phyloP scores from a whole-genome alignment of 164 flowering plant genomes.

The Euptelea pleiosperma region DNA sequence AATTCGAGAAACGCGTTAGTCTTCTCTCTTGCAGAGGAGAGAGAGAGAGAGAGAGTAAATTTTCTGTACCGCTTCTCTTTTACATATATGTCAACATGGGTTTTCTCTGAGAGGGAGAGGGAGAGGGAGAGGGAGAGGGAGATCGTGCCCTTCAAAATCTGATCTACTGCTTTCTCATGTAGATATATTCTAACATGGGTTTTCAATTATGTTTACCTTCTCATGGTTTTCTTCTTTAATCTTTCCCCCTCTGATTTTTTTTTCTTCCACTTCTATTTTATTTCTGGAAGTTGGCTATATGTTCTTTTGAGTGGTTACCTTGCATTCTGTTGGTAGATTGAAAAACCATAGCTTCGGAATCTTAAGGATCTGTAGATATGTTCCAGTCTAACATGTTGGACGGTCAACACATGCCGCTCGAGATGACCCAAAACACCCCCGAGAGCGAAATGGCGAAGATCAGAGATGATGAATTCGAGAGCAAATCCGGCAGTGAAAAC shows the following conservation, averaged over 20 bases:
- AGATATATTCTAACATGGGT: not conserved
- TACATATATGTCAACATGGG: too few species aligned
- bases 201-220: not conserved
- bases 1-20: slow-evolving; percentile 19
- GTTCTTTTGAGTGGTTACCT: slow-evolving; percentile 10
- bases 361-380: slow-evolving; percentile 45
- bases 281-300: too few species aligned
- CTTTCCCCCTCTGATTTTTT: too few species aligned
- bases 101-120: slow-evolving; percentile 7
- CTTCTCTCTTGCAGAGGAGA: not conserved
- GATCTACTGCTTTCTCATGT: too few species aligned
- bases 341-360: slow-evolving; percentile 28
- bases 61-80: not conserved
- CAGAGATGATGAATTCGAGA: slow-evolving; percentile 68
- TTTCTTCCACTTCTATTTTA: not conserved
- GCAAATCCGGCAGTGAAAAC: slow-evolving; percentile 75
- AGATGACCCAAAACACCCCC: slow-evolving; percentile 37
- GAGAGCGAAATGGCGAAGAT: slow-evolving; percentile 41
- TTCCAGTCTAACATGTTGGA: slow-evolving; percentile 69
- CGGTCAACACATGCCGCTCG: slow-evolving; percentile 42
- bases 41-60: slow-evolving; percentile 2
- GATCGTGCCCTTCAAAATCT: too few species aligned
- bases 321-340: slow-evolving; percentile 29
- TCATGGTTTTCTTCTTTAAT: too few species aligned
- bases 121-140: not conserved